Percentiles rank a stretch among this genome's conserved stretches.
Evolutionary conservation across 2,329 filamentous ascomycete species (phyloP).

Genomic region (Fusarium nurragi): DNA sequence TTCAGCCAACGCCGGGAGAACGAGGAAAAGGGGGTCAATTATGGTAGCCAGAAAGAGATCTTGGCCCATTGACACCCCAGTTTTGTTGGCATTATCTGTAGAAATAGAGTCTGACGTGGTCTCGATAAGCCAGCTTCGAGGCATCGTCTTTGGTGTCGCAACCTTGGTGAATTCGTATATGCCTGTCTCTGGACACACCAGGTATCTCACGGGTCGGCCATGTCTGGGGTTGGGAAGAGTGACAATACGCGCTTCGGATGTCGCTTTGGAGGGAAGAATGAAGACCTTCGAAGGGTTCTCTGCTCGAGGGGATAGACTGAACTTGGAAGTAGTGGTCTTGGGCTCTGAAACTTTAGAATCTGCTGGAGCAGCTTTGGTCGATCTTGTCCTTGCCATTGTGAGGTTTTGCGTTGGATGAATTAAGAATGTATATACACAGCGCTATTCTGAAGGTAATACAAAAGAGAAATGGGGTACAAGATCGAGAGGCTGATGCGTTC

Average conservation of each 20-base stretch:
- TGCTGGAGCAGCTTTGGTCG: conserved; percentile 50
- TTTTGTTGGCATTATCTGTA: conserved; percentile 25
- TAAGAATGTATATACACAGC: not conserved
- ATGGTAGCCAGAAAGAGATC: conserved; percentile 86
- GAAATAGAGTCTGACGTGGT: conserved; percentile 24
- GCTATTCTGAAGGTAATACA: not conserved
- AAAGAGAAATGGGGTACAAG: not conserved
- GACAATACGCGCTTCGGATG: conserved; percentile 65
- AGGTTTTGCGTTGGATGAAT: not conserved
- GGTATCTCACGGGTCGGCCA: conserved; percentile 64
- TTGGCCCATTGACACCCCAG: conserved; percentile 67
- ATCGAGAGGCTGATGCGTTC: not conserved
- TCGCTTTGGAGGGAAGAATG: conserved; percentile 66
- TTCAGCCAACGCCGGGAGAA: conserved; percentile 75
- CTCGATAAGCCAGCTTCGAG: conserved; percentile 71
- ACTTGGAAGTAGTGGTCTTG: conserved; percentile 50
- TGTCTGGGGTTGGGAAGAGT: conserved; percentile 69
- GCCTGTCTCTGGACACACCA: conserved; percentile 69
- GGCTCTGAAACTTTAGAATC: conserved; percentile 43
- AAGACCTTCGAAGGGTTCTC: conserved; percentile 65
- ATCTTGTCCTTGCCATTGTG: conserved; percentile 62
- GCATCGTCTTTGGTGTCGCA: conserved; percentile 60
- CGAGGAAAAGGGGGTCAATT: conserved; percentile 84
- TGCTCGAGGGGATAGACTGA: conserved; percentile 53
- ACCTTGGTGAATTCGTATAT: conserved; percentile 73